phyloP scores from a whole-genome alignment of 202 grass and related monocot species.

The Panicum hallii region DNA sequence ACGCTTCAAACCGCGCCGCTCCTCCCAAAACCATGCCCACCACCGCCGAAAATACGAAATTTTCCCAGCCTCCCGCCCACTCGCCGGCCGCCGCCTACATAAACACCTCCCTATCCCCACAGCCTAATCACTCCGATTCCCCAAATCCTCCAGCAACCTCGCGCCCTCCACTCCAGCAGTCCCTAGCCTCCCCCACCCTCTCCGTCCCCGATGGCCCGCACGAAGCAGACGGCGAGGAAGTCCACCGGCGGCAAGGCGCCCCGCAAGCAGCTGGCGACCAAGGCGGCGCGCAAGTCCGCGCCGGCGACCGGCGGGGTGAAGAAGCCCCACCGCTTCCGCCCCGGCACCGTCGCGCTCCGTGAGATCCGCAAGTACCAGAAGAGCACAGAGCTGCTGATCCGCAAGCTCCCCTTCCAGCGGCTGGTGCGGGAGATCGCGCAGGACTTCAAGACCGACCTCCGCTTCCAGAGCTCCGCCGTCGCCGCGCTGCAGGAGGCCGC shows the following conservation, averaged over 20 bases:
- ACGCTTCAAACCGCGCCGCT: neutral
- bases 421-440: conserved; percentile 77
- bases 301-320: conserved; percentile 79
- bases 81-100: neutral
- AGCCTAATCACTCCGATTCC: neutral
- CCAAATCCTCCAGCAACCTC: neutral
- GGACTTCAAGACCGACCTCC: conserved; percentile 85
- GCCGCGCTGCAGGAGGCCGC: conserved; percentile 81
- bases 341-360: conserved; percentile 73
- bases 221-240: conserved; percentile 83
- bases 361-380: conserved; percentile 93
- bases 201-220: conserved; percentile 56
- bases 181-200: neutral
- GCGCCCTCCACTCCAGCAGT: neutral
- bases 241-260: conserved; percentile 87
- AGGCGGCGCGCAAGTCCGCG: conserved; percentile 76
- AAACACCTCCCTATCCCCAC: accelerated
- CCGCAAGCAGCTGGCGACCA: conserved; percentile 74
- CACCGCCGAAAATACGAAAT: neutral
- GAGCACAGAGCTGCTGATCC: conserved; percentile 80
- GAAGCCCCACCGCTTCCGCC: conserved; percentile 86
- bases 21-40: neutral
- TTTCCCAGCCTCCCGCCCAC: conserved; percentile 16
- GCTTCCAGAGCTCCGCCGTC: conserved; percentile 87
- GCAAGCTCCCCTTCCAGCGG: conserved; percentile 81